phyloP scores from a whole-genome alignment of 2,329 filamentous ascomycete species.

The Hypoxylon sp. region DNA sequence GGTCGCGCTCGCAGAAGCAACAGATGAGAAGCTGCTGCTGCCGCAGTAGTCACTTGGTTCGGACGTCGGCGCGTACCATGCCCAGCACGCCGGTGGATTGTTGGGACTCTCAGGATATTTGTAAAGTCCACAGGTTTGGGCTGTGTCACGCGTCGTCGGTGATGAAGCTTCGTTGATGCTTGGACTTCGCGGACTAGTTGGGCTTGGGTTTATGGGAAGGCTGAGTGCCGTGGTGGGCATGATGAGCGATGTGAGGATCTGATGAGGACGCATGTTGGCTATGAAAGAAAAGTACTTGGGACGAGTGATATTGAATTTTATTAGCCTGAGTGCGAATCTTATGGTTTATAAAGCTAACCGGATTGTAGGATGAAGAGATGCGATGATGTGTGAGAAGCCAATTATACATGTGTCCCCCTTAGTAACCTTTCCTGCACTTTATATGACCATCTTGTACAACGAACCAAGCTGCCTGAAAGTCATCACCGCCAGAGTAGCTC shows the following conservation, averaged over 20 bases:
- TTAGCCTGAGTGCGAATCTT: neutral
- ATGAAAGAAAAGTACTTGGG: neutral
- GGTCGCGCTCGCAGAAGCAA: slow-evolving; percentile 12
- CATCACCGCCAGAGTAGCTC: slow-evolving; percentile 14
- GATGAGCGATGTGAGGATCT: slow-evolving; percentile 37
- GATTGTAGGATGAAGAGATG: slow-evolving; percentile 7
- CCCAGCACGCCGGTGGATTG: slow-evolving; percentile 45
- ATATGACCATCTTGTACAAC: slow-evolving; percentile 16
- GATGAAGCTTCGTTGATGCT: slow-evolving; percentile 4
- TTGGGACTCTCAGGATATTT: slow-evolving; percentile 35
- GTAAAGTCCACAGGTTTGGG: slow-evolving; percentile 36
- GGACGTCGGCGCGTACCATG: slow-evolving; percentile 38
- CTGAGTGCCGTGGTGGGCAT: slow-evolving; percentile 20
- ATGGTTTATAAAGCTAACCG: slow-evolving; percentile 3
- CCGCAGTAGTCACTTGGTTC: slow-evolving; percentile 45
- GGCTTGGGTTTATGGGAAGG: slow-evolving; percentile 32
- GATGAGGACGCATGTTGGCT: slow-evolving; percentile 36
- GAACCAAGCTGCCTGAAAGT: slow-evolving; percentile 1
- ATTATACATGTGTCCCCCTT: slow-evolving; percentile 5
- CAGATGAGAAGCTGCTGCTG: slow-evolving; percentile 27
- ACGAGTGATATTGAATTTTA: neutral
- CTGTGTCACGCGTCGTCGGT: neutral
- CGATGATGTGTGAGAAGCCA: slow-evolving; percentile 3
- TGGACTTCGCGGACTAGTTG: neutral
- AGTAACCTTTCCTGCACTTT: neutral